Conservation (phyloP, 768 basidiomycete genomes). For the Mycena chlorophos region DNA sequence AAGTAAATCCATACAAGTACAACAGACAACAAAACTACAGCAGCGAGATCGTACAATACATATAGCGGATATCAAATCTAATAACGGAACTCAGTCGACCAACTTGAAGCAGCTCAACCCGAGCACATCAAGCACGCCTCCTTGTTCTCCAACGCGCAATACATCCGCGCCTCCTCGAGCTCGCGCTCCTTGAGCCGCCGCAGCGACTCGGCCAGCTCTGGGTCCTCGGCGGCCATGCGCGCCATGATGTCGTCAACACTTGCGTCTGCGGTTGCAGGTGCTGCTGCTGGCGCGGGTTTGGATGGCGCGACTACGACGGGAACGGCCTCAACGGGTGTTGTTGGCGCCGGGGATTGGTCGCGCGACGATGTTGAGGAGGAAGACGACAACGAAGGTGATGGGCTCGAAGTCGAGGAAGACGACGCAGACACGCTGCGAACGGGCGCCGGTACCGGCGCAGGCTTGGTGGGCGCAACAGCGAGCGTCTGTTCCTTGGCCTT, state of each 20-base stretch:
- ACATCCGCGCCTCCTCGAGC: conserved; percentile 73
- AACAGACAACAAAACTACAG: neutral
- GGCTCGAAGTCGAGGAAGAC: conserved; percentile 31
- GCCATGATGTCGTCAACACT: conserved; percentile 49
- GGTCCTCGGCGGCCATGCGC: conserved; percentile 57
- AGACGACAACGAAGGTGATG: conserved; percentile 19
- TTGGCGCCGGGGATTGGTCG: conserved; percentile 13
- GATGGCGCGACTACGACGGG: conserved; percentile 14
- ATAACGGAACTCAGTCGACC: neutral
- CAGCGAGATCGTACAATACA: neutral
- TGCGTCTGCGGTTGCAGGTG: conserved; percentile 27
- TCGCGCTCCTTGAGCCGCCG: conserved; percentile 68
- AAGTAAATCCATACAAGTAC: too few relatives aligned
- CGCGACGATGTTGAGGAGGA: conserved; percentile 15
- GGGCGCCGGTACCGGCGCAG: conserved; percentile 23
- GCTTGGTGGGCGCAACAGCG: conserved; percentile 26
- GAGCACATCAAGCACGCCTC: conserved; percentile 93
- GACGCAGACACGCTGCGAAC: conserved; percentile 35
- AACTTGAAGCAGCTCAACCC: conserved; percentile 47
- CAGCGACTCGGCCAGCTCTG: conserved; percentile 81
- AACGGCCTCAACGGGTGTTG: conserved; percentile 8
- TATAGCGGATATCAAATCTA: neutral
- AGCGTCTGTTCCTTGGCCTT: conserved; percentile 26
- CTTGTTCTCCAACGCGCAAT: conserved; percentile 89
- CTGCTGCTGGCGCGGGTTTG: conserved; percentile 30